A percentile compares a stretch with the other conserved stretches of the same genome.
phyloP scores from a whole-genome alignment of 78 protist genomes.

The Goniomonas avonlea region DNA sequence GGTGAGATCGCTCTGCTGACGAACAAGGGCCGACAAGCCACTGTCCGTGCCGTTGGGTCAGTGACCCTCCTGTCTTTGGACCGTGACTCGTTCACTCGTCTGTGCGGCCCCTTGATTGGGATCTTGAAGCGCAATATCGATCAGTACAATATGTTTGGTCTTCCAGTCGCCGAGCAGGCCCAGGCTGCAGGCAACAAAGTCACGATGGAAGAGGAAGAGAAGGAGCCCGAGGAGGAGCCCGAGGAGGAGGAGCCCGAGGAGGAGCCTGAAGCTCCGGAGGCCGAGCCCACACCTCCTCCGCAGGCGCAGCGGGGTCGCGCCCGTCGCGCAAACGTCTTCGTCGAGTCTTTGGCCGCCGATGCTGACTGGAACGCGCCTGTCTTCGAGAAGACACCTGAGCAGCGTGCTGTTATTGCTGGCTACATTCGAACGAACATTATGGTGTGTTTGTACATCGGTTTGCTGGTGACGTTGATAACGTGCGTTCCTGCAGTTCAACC shows the following conservation, averaged over 20 bases:
- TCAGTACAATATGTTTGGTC: neutral
- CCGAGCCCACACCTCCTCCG: neutral
- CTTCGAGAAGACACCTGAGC: neutral
- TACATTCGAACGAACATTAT: too few relatives aligned
- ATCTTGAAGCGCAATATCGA: neutral
- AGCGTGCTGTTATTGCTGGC: too few relatives aligned
- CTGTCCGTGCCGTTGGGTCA: neutral
- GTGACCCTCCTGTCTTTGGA: neutral
- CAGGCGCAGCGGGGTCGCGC: too few relatives aligned
- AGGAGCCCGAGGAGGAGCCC: neutral
- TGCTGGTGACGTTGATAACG: too few relatives aligned
- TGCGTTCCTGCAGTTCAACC: too few relatives aligned
- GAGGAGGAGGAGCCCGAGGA: neutral
- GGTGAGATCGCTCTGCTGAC: conserved; percentile 12
- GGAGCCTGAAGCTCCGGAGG: neutral
- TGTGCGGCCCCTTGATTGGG: conserved; percentile 11
- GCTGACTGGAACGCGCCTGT: neutral
- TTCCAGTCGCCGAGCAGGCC: neutral
- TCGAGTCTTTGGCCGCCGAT: neutral
- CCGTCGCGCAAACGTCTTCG: conserved; percentile 1
- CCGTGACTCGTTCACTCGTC: conserved; percentile 19
- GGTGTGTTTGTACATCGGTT: too few relatives aligned
- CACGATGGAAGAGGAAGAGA: neutral
- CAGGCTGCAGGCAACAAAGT: neutral
- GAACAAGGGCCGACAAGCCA: conserved; percentile 13